phyloP scores from a whole-genome alignment of 129 eudicot species.

The Tagetes patula region DNA sequence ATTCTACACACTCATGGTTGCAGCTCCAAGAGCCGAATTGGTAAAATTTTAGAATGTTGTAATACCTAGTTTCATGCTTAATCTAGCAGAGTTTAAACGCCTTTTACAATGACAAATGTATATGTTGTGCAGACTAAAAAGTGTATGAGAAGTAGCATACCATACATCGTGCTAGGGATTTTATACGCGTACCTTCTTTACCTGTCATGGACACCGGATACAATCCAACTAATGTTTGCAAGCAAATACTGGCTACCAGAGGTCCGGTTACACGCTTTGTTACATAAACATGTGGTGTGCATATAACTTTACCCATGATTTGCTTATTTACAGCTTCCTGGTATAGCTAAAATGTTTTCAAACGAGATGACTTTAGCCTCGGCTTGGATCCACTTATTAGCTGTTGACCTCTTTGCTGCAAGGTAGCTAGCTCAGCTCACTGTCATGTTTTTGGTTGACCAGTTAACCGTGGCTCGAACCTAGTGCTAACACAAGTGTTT shows the following conservation, averaged over 20 bases:
- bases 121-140: conserved; percentile 68
- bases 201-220: conserved; percentile 97
- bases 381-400: conserved; percentile 93
- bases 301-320: conserved; percentile 12
- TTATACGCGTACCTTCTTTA: conserved; percentile 72
- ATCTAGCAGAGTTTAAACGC: too few relatives aligned
- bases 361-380: conserved; percentile 93
- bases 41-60: conserved; percentile 36
- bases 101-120: too few relatives aligned
- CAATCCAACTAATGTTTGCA: conserved; percentile 73
- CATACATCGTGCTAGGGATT: conserved; percentile 70
- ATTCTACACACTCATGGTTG: conserved; percentile 85
- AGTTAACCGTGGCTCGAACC: conserved; percentile 11
- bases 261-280: conserved; percentile 39
- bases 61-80: background rate
- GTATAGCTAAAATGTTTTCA: conserved; percentile 92
- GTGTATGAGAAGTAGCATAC: conserved; percentile 66
- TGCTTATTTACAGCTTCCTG: conserved; percentile 58
- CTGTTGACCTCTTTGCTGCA: conserved; percentile 88
- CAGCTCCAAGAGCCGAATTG: conserved; percentile 83
- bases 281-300: background rate
- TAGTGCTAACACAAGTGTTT: background rate
- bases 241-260: conserved; percentile 94
- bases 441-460: conserved; percentile 12
- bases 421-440: conserved; percentile 50